Conservation (phyloP, 2,329 filamentous ascomycete species). For the Arthrocladium fulminans region DNA sequence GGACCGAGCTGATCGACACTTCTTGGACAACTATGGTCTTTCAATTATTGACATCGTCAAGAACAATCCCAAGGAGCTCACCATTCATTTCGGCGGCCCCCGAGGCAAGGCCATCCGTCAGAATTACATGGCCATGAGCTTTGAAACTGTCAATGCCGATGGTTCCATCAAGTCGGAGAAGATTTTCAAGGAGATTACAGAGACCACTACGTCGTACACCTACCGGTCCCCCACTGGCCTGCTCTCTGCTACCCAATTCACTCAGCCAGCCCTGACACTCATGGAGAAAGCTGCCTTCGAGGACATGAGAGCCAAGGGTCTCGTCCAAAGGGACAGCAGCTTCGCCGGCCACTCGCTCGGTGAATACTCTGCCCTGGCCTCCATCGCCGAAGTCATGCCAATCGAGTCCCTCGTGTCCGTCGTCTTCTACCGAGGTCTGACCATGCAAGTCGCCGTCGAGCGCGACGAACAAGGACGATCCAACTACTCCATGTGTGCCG, state of each 20-base stretch:
- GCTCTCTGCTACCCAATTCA: slow-evolving; percentile 95
- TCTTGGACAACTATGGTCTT: slow-evolving; percentile 97
- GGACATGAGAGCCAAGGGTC: slow-evolving; percentile 95
- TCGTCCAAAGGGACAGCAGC: slow-evolving; percentile 91
- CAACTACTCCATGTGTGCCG: slow-evolving; percentile 98
- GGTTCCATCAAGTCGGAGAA: slow-evolving; percentile 95
- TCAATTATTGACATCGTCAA: slow-evolving; percentile 98
- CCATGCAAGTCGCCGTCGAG: slow-evolving; percentile 98
- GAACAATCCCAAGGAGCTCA: slow-evolving; percentile 98
- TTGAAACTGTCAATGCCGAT: slow-evolving; percentile 91
- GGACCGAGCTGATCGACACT: slow-evolving; percentile 95
- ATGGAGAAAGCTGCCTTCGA: slow-evolving; percentile 99
- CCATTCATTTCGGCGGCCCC: slow-evolving; percentile 93
- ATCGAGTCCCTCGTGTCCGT: slow-evolving; percentile 97
- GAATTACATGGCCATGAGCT: slow-evolving; percentile 99
- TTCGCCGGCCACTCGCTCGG: slow-evolving; percentile 97
- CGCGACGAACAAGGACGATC: slow-evolving; percentile 85
- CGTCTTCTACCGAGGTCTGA: slow-evolving; percentile 96
- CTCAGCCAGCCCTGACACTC: slow-evolving; percentile 88
- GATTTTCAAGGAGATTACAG: slow-evolving; percentile 97
- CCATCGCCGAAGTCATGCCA: slow-evolving; percentile 97
- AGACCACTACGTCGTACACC: slow-evolving; percentile 89
- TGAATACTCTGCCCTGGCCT: slow-evolving; percentile 94
- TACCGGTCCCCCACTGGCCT: slow-evolving; percentile 92
- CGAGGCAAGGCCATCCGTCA: slow-evolving; percentile 94